Conservation (phyloP, 2,329 filamentous ascomycete genomes). For the Monosporascus sp. region DNA sequence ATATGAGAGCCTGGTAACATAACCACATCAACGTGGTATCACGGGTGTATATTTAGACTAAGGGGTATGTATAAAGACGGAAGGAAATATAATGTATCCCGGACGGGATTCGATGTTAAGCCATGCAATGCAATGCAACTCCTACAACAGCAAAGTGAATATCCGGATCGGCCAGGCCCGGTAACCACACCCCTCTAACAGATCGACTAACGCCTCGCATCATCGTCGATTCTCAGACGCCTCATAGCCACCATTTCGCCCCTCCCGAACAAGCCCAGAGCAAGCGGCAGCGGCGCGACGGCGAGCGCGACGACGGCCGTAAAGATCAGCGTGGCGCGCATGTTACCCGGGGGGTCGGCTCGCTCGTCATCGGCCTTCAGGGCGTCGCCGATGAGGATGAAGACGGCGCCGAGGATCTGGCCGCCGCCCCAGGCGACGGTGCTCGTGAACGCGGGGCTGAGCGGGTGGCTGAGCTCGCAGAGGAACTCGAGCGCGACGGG, state of each 20-base stretch:
- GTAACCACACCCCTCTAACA: no score
- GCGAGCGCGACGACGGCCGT: slow-evolving; percentile 65
- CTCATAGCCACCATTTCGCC: slow-evolving; percentile 44
- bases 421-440: slow-evolving; percentile 83
- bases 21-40: no score
- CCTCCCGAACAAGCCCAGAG: slow-evolving; percentile 66
- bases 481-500: slow-evolving; percentile 84
- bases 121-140: no score
- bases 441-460: slow-evolving; percentile 78
- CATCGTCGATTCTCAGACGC: slow-evolving; percentile 42
- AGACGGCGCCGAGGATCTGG: slow-evolving; percentile 78
- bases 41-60: no score
- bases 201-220: not conserved
- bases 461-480: slow-evolving; percentile 81
- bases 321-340: slow-evolving; percentile 74
- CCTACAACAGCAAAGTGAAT: no score
- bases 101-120: no score
- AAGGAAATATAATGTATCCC: no score
- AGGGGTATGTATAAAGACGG: no score
- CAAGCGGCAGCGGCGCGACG: slow-evolving; percentile 62
- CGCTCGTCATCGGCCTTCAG: slow-evolving; percentile 49
- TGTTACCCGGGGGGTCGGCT: slow-evolving; percentile 60
- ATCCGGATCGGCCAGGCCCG: no score
- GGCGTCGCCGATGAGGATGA: slow-evolving; percentile 78
- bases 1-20: no score